These are phyloP conservation scores for Candida germanica DNA, from an alignment of 805 yeast species.

Conservation along the genomic window DNA sequence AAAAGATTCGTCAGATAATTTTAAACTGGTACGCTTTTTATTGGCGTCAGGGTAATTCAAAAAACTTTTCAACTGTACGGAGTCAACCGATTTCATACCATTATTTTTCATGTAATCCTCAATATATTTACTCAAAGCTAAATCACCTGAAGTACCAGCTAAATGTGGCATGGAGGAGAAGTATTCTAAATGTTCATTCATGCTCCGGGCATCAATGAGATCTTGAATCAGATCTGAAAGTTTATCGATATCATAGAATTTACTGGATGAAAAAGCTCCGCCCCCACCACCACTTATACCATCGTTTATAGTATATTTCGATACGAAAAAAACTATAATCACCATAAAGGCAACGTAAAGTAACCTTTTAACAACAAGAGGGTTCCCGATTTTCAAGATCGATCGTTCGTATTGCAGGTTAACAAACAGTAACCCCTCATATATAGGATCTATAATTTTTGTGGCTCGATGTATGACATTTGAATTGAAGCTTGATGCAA, in stretches of 20 bases:
- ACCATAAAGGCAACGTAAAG: slow-evolving; percentile 68
- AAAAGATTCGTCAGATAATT: slow-evolving; percentile 30
- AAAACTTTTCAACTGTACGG: slow-evolving; percentile 50
- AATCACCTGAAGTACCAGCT: slow-evolving; percentile 86
- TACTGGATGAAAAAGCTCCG: slow-evolving; percentile 46
- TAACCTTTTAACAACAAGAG: slow-evolving; percentile 74
- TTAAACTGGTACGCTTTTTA: slow-evolving; percentile 26
- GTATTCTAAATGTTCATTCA: slow-evolving; percentile 68
- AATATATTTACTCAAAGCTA: slow-evolving; percentile 65
- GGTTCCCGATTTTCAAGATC: slow-evolving; percentile 74
- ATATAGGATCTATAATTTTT: slow-evolving; percentile 49
- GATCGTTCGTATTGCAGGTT: slow-evolving; percentile 51
- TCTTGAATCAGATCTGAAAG: slow-evolving; percentile 50
- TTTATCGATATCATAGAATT: slow-evolving; percentile 58
- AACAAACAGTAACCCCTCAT: slow-evolving; percentile 43
- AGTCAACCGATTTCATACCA: slow-evolving; percentile 52
- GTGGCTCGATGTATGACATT: slow-evolving; percentile 38
- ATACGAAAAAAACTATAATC: slow-evolving; percentile 51
- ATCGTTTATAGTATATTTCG: slow-evolving; percentile 51
- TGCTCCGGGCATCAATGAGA: slow-evolving; percentile 48
- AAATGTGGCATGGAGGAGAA: slow-evolving; percentile 79
- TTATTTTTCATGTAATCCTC: slow-evolving; percentile 55
- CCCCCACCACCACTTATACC: slow-evolving; percentile 38
- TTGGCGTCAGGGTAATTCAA: slow-evolving; percentile 58
- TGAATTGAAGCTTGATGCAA: slow-evolving; percentile 9